Base-by-base conservation (phyloP, 352 stramenopile species). In the Globisporangium apiculatum region DNA sequence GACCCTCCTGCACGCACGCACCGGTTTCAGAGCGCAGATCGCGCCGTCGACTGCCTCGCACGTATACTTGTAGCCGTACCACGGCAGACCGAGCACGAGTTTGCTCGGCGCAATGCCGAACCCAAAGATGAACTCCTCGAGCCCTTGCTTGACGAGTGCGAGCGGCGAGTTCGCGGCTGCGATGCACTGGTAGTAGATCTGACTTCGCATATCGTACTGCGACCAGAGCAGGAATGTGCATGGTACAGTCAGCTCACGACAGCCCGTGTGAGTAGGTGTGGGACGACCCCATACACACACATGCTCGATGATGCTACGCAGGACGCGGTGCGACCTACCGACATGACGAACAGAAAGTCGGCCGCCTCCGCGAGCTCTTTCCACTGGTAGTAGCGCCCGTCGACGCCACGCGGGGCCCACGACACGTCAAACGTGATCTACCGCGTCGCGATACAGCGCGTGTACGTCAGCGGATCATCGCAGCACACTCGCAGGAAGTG, bases 301-400 rank as follows among this genome's bases (percentile, higher is more conserved):
- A 31, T 31, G 24, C 24, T 31, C 24, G 24, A 31, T 31, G 24
- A 31, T 31, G 24, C 24, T 31, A 31, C 2, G 24, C 24, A 31
- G 24, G 24, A 31, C 24, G 24, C 24, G 24, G 24, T 31, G 24
- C 24, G 24, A 56, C 73, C 7, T 65, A 83, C 73, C 64, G 81
- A 88, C 91, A 97, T 97, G 53, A 97, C 83, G 55, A 96, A 97
- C 38, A 96, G 67, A 53, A 94, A 87, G 67, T 97, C 89, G 9
- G 73, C 62, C 4, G 67, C 72, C 12, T 76, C 58, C 2, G 79
- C 79, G 17, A 95, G 74, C 40, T 76, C 77, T 18, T 69, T 71
- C 76, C 86, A 95, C 55, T 88, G 71, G 57, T 96, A 96, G 48
- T 89, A 93, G 24, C 87, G 76, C 4, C 77, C 80, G 64, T 96